Conservation (phyloP, 2,329 filamentous ascomycete genomes). For the Aspergillus quadricinctus region DNA sequence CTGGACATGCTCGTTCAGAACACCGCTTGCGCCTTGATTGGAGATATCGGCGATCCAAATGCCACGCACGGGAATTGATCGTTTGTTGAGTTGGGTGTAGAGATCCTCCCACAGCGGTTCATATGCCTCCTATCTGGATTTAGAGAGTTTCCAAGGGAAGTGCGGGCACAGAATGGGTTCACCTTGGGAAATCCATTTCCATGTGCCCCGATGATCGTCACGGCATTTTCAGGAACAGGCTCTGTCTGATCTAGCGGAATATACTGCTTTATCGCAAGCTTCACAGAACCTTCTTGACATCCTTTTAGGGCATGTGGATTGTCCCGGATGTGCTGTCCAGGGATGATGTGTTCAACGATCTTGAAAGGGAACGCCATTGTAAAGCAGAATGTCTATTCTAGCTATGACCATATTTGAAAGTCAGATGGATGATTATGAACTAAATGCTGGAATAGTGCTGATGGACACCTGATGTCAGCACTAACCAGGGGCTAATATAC, state of each 20-base stretch:
- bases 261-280: slow-evolving; percentile 54
- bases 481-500: background rate
- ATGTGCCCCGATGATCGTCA: slow-evolving; percentile 14
- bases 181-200: slow-evolving; percentile 11
- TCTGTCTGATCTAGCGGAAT: slow-evolving; percentile 44
- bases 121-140: slow-evolving; percentile 63
- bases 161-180: background rate
- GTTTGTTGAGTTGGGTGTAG: slow-evolving; percentile 47
- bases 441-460: background rate
- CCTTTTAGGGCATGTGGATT: slow-evolving; percentile 46
- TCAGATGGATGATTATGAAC: background rate
- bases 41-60: slow-evolving; percentile 82
- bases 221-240: slow-evolving; percentile 36
- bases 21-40: slow-evolving; percentile 69
- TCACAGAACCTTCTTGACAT: slow-evolving; percentile 47
- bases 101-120: slow-evolving; percentile 82
- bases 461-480: background rate
- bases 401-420: no score
- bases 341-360: slow-evolving; percentile 47
- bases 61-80: slow-evolving; percentile 61
- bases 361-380: slow-evolving; percentile 23
- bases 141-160: no score
- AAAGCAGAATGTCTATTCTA: background rate
- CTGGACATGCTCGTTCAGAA: slow-evolving; percentile 65
- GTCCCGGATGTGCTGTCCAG: slow-evolving; percentile 50